phyloP scores from a whole-genome alignment of 805 yeast species.

The Candida pseudofarinosa region DNA sequence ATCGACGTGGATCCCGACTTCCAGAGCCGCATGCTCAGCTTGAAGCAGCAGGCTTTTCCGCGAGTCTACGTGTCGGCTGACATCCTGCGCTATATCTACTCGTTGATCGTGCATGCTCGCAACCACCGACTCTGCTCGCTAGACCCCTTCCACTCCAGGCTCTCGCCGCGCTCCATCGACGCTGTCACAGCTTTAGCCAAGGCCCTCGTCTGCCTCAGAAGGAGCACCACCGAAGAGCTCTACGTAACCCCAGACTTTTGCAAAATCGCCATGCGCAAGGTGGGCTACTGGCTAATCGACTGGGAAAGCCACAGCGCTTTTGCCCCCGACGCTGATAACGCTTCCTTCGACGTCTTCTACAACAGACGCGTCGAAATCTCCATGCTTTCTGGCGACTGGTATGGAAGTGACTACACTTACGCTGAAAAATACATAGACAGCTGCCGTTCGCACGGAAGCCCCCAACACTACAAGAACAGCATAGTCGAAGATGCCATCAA shows the following conservation, averaged over 20 bases:
- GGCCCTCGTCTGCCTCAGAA: conserved; percentile 22
- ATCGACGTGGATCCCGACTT: background rate
- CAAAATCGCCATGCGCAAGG: conserved; percentile 34
- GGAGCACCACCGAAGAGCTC: conserved; percentile 6
- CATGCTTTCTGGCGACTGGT: conserved; percentile 42
- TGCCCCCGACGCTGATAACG: conserved; percentile 2
- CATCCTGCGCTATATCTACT: conserved; percentile 32
- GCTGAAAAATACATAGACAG: conserved; percentile 25
- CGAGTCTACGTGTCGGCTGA: conserved; percentile 31
- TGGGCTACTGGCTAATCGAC: conserved; percentile 42
- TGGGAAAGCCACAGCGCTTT: conserved; percentile 31
- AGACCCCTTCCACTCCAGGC: conserved; percentile 32
- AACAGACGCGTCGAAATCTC: conserved; percentile 22
- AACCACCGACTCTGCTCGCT: conserved; percentile 37
- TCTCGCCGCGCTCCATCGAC: conserved; percentile 29
- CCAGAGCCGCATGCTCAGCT: background rate
- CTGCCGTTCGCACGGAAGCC: conserved; percentile 16
- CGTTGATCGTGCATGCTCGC: conserved; percentile 32
- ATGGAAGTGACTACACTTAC: conserved; percentile 36
- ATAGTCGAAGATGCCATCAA: conserved; percentile 35
- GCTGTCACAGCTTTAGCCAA: conserved; percentile 24
- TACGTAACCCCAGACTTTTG: conserved; percentile 37
- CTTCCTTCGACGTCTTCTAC: conserved; percentile 7
- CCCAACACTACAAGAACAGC: conserved; percentile 31
- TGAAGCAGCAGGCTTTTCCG: background rate